Evolutionary conservation across 495 filamentous ascomycete genomes (phyloP).

Genomic region (Eremomyces bilateralis): DNA sequence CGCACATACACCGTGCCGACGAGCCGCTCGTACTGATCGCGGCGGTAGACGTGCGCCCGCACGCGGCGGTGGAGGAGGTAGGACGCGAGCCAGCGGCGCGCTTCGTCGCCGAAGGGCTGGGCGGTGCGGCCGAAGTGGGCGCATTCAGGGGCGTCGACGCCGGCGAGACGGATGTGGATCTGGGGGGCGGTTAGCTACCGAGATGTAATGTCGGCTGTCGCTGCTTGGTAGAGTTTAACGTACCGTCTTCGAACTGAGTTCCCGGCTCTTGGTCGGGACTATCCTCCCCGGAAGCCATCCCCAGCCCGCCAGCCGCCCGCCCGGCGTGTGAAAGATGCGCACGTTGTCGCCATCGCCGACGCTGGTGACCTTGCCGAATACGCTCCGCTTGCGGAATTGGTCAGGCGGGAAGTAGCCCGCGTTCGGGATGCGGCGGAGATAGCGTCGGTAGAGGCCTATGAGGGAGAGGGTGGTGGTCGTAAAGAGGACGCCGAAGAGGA

Average conservation of each 20-base stretch:
- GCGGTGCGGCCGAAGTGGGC: constrained; percentile 78
- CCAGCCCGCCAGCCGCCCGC: constrained; percentile 73
- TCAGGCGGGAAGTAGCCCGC: constrained; percentile 45
- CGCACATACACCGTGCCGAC: constrained; percentile 72
- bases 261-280: constrained; percentile 42
- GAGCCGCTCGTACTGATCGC: constrained; percentile 81
- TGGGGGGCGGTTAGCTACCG: too few species aligned
- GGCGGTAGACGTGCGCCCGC: constrained; percentile 54
- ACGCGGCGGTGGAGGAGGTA: constrained; percentile 58
- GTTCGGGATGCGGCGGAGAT: constrained; percentile 61
- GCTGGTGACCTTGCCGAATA: constrained; percentile 73
- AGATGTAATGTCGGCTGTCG: too few species aligned
- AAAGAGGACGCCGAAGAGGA: constrained; percentile 46
- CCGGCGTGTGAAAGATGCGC: constrained; percentile 79
- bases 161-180: constrained; percentile 75
- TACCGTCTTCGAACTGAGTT: constrained; percentile 60
- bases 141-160: constrained; percentile 78
- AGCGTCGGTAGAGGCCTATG: constrained; percentile 43
- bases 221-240: too few species aligned
- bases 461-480: constrained; percentile 39
- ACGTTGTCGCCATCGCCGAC: constrained; percentile 96
- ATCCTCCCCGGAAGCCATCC: constrained; percentile 61
- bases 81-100: constrained; percentile 49
- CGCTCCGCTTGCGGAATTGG: constrained; percentile 43
- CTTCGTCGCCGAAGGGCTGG: constrained; percentile 66